Percentiles rank a stretch among this genome's conserved stretches.
These are phyloP conservation scores for Yamadazyma dushanensis DNA, from an alignment of 1,139 yeast species.

Conservation along the genomic window DNA sequence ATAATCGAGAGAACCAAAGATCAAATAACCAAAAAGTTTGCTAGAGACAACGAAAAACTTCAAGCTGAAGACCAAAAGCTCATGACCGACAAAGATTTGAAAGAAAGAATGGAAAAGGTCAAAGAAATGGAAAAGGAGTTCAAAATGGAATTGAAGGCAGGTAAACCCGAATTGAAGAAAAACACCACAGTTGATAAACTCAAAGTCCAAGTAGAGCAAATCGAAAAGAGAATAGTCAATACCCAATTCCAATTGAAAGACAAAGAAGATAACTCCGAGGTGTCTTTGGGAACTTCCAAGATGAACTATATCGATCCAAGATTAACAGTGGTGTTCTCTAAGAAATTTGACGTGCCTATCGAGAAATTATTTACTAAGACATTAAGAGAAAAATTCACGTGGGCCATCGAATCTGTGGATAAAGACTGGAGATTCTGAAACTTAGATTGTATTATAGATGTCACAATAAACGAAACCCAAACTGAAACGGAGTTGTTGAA, in stretches of 20 bases:
- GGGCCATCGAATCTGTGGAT: slow-evolving; percentile 95
- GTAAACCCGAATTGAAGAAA: slow-evolving; percentile 57
- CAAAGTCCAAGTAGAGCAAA: slow-evolving; percentile 66
- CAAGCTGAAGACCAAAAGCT: slow-evolving; percentile 55
- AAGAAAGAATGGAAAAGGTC: slow-evolving; percentile 58
- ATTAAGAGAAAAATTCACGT: slow-evolving; percentile 83
- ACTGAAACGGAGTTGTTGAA: background rate
- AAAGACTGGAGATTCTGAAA: slow-evolving; percentile 77
- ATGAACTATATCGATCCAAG: slow-evolving; percentile 96
- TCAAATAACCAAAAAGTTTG: slow-evolving; percentile 61
- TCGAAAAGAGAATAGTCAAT: slow-evolving; percentile 70
- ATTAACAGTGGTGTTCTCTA: slow-evolving; percentile 84
- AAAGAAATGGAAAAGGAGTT: slow-evolving; percentile 57
- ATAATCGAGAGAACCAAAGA: slow-evolving; percentile 63
- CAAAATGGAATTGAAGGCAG: slow-evolving; percentile 59
- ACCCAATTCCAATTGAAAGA: slow-evolving; percentile 79
- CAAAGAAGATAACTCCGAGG: slow-evolving; percentile 91
- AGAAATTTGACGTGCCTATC: slow-evolving; percentile 83
- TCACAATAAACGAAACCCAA: background rate
- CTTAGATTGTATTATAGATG: background rate
- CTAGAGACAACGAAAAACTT: slow-evolving; percentile 75
- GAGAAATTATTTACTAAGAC: slow-evolving; percentile 92
- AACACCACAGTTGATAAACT: slow-evolving; percentile 68
- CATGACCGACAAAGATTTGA: slow-evolving; percentile 52
- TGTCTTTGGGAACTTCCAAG: slow-evolving; percentile 90